These are phyloP conservation scores for Poa pratensis DNA, from an alignment of 176 grass and related monocot genomes.

Conservation along the genomic window DNA sequence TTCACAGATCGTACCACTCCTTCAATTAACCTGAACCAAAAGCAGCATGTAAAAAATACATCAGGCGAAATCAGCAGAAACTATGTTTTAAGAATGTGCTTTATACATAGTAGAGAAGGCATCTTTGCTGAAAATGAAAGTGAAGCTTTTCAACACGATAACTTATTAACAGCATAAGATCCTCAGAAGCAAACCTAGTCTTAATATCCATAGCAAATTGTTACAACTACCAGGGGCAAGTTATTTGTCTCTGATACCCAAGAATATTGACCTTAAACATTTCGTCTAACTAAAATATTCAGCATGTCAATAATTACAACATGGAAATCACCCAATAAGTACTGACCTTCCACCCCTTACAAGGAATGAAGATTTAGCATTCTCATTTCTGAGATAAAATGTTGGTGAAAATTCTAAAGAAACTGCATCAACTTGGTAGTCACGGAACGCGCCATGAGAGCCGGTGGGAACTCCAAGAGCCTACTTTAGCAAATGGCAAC, in stretches of 20 bases:
- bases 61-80: constrained; percentile 27
- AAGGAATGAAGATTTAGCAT: constrained; percentile 78
- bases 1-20: constrained; percentile 85
- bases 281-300: constrained; percentile 3
- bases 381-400: constrained; percentile 79
- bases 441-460: constrained; percentile 90
- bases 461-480: constrained; percentile 93
- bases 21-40: constrained; percentile 89
- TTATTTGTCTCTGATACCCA: background rate
- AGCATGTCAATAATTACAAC: constrained; percentile 16
- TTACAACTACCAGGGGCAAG: background rate
- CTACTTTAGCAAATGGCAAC: constrained; percentile 50
- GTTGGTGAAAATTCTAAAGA: constrained; percentile 81
- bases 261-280: background rate
- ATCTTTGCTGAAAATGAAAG: constrained; percentile 31
- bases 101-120: background rate
- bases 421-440: constrained; percentile 96
- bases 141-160: background rate
- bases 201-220: background rate
- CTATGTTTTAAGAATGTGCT: background rate
- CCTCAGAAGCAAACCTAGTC: background rate
- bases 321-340: constrained; percentile 15
- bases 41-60: constrained; percentile 20
- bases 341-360: constrained; percentile 78
- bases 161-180: background rate